Base-by-base conservation (phyloP, 2,329 filamentous ascomycete species). In the Fusarium nurragi region DNA sequence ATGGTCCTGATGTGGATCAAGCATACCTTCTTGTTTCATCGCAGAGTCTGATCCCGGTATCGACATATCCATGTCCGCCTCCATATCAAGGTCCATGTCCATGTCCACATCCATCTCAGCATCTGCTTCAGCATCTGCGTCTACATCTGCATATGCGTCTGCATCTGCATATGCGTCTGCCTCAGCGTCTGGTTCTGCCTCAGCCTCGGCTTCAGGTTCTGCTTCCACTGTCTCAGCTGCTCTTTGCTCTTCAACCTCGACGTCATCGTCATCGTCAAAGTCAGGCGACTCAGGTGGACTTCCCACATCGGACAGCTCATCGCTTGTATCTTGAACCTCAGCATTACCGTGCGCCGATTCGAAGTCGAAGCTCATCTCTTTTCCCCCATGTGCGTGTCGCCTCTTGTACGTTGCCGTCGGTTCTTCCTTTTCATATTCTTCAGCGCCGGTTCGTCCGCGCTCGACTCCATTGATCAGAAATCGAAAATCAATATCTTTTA, bases 291-390 rank as follows among this genome's bases (percentile, higher is more conserved):
- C 80, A 1, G 76, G 74, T 6, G 78, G 74, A 55, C 79, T 80
- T 53, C 76, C 73, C 11, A 81, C 75, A 18, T 81, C 79, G 1
- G 82, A 84, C 11, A 83, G 67, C 38, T 83, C 81, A 51, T 85
- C 83, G 60, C 84, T 87, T 3, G 84, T 86, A 59, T 86, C 85
- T 40, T 81, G 80, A 38, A 84, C 80, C 37, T 86, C 83, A 30
- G 82, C 86, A 55, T 84, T 81, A 37, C 85, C 85, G 58, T 86
- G 82, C 1, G 84, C 83, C 71, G 86, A 84, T 71, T 90, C 88
- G 69, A 92, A 92, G 53, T 89, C 88, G 62, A 91, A 89, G 74
- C 88, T 91, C 88, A 92, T 92, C 65, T 88, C 84, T 72, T 89
- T 89, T 53, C 86, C 86, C 30, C 85, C 85, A 49, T 85, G 81